Percentiles rank a stretch among this genome's conserved stretches.
Conservation (phyloP, 2,329 filamentous ascomycete genomes). For the Trichophyton schoenleinii region DNA sequence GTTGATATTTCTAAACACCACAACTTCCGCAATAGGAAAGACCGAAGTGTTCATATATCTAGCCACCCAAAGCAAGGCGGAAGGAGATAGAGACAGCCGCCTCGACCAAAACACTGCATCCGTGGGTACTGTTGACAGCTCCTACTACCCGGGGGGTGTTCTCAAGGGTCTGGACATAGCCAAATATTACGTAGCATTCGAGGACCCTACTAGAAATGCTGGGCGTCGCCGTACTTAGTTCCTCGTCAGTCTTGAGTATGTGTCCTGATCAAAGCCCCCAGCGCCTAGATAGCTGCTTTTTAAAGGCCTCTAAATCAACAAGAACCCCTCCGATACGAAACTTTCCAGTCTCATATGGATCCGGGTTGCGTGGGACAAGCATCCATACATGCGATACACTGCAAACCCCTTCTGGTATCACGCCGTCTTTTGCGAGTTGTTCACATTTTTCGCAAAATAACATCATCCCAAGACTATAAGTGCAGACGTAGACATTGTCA, state of each 20-base stretch:
- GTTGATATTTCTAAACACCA: neutral
- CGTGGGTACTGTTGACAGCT: no score
- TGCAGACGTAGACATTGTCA: constrained; percentile 6
- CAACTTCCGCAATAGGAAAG: neutral
- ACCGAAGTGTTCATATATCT: neutral
- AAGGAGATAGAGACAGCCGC: neutral
- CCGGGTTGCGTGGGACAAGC: constrained; percentile 1
- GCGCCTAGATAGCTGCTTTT: neutral
- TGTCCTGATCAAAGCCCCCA: neutral
- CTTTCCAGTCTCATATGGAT: neutral
- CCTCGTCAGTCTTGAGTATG: neutral
- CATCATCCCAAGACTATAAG: constrained; percentile 8
- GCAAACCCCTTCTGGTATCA: constrained; percentile 7
- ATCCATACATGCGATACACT: constrained; percentile 9
- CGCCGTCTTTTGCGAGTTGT: constrained; percentile 5
- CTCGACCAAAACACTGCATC: no score
- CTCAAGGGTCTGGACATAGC: no score
- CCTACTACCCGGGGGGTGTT: no score
- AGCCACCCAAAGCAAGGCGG: neutral
- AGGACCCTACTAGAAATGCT: neutral
- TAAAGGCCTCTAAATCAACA: neutral
- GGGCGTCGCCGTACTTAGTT: neutral
- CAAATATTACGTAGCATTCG: neutral
- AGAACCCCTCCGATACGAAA: neutral
- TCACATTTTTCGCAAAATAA: constrained; percentile 11